phyloP scores from a whole-genome alignment of 208 protist species.

The Balamuthia mandrillaris region DNA sequence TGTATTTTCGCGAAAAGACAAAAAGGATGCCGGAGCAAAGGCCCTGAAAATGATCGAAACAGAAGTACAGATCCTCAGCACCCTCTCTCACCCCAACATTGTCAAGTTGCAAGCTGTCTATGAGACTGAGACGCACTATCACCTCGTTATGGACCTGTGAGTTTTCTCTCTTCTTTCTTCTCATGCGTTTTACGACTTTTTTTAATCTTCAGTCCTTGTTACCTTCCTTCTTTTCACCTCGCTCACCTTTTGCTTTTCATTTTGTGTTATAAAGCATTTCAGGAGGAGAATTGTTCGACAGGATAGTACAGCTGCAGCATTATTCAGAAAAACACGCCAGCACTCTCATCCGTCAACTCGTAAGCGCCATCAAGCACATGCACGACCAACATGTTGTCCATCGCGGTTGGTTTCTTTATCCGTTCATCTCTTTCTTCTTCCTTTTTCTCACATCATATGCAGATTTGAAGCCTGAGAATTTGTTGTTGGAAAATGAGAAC shows the following conservation, averaged over 20 bases:
- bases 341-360: constrained; percentile 53
- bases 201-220: neutral
- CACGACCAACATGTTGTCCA: constrained; percentile 57
- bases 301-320: constrained; percentile 60
- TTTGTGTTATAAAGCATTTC: no score
- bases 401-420: no score
- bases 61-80: constrained; percentile 21
- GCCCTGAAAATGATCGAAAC: constrained; percentile 15
- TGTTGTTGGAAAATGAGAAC: constrained; percentile 52
- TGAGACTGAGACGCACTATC: constrained; percentile 3
- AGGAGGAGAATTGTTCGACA: constrained; percentile 70
- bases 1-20: no score
- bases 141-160: constrained; percentile 37
- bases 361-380: constrained; percentile 55
- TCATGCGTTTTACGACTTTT: neutral
- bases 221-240: neutral
- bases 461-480: constrained; percentile 63
- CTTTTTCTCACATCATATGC: no score
- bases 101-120: constrained; percentile 5
- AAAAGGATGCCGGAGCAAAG: constrained; percentile 8
- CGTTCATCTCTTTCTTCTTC: neutral
- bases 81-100: constrained; percentile 26
- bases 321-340: constrained; percentile 64
- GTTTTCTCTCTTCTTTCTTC: neutral
- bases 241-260: neutral